Evolutionary conservation across 805 yeast species (phyloP).

Genomic region (Candida takata): DNA sequence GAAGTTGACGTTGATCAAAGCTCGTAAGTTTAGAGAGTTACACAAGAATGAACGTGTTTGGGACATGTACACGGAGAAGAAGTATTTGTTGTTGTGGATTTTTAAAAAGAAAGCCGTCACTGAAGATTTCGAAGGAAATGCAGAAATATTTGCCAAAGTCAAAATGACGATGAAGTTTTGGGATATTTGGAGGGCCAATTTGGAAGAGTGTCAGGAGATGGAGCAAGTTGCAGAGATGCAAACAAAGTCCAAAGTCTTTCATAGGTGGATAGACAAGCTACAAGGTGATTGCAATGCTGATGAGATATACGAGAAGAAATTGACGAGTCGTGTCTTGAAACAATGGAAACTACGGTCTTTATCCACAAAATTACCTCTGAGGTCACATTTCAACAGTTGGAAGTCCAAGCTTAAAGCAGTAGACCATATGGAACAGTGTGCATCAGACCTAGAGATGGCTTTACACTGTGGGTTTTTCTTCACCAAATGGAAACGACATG

Average conservation of each 20-base stretch:
- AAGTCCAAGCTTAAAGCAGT: neutral
- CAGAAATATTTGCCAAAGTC: constrained; percentile 11
- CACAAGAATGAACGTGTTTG: constrained; percentile 12
- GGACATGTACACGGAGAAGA: constrained; percentile 14
- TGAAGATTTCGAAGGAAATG: constrained; percentile 17
- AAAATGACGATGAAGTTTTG: constrained; percentile 12
- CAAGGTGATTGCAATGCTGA: constrained; percentile 3
- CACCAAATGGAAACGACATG: constrained; percentile 17
- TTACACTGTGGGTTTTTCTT: constrained; percentile 22
- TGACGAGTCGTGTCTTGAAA: constrained; percentile 4
- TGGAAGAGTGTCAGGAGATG: constrained; percentile 6
- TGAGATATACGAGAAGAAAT: constrained; percentile 1
- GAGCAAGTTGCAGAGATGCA: constrained; percentile 11
- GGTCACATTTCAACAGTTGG: constrained; percentile 11
- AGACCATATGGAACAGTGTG: constrained; percentile 6
- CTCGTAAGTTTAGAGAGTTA: constrained; percentile 13
- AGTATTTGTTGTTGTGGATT: constrained; percentile 8
- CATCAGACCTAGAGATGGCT: constrained; percentile 12
- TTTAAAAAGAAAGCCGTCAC: constrained; percentile 10
- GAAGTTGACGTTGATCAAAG: constrained; percentile 18
- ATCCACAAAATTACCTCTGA: neutral
- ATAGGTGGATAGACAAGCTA: constrained; percentile 12
- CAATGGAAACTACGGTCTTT: constrained; percentile 10
- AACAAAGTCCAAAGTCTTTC: constrained; percentile 10
- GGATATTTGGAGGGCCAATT: constrained; percentile 18